These are phyloP conservation scores for Magnaporthales sp. DNA, from an alignment of 2,329 filamentous ascomycete species.

Conservation along the genomic window DNA sequence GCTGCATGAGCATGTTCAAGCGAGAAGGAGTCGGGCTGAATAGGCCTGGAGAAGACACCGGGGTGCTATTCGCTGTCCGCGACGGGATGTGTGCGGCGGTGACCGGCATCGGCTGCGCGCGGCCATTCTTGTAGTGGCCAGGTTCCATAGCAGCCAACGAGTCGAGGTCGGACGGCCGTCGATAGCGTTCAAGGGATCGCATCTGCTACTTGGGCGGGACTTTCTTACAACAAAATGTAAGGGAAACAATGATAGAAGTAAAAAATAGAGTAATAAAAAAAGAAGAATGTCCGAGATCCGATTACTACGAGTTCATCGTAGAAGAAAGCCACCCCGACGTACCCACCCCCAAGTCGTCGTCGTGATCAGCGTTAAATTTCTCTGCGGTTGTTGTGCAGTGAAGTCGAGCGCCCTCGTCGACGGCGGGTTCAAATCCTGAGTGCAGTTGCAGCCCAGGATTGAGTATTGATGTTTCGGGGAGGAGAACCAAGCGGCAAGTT, in stretches of 20 bases:
- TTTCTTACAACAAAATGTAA: constrained; percentile 3
- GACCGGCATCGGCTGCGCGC: background rate
- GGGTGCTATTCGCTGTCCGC: constrained; percentile 45
- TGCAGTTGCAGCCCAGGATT: background rate
- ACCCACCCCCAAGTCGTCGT: background rate
- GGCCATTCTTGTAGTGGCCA: constrained; percentile 22
- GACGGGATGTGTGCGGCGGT: constrained; percentile 28
- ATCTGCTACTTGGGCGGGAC: constrained; percentile 2
- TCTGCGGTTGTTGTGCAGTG: background rate
- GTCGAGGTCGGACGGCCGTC: constrained; percentile 8
- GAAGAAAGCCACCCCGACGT: background rate
- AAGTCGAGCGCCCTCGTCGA: background rate
- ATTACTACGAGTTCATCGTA: constrained; percentile 1
- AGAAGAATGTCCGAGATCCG: background rate
- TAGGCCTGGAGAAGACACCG: constrained; percentile 51
- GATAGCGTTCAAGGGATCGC: background rate
- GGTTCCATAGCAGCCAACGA: constrained; percentile 26
- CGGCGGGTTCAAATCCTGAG: background rate
- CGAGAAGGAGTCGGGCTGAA: constrained; percentile 44
- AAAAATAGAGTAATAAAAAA: background rate
- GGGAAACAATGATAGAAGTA: background rate
- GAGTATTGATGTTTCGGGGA: background rate
- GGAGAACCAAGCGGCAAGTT: background rate
- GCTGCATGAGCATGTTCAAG: constrained; percentile 24
- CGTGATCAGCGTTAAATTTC: background rate